Evolutionary conservation across 2,329 filamentous ascomycete genomes (phyloP), one percentile per base, ranked within the genome.

Genomic region (Paraphaeosphaeria minitans): DNA sequence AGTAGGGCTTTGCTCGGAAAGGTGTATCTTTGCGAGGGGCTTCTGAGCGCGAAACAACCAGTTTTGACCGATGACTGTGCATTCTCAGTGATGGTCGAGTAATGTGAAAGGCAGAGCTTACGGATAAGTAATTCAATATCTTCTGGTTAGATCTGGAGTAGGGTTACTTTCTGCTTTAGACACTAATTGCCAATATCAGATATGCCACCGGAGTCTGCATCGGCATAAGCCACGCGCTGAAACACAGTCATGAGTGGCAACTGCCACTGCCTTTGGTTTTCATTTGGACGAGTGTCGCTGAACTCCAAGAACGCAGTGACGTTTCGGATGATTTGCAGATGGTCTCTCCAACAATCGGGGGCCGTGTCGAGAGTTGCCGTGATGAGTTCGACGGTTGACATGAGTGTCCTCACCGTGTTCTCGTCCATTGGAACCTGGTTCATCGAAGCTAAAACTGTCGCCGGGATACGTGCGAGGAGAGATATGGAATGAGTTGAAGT

Each of bases 21-120:
- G 73, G 56, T 83, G 79, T 58, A 85, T 84, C 55, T 77, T 78
- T 33, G 80, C 76, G 22, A 85, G 72, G 35, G 75, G 76, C 57
- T 75, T 78, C 63, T 85, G 83, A n/a, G 83, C 79, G 65, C 80
- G 80, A 45, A 78, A 75, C 1, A 84, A 75, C 83, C 83, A 85
- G 46, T 80, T 79, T 27, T 78, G 73, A 19, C 82, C 83, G 21
- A 84, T 73, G 3, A 82, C 83, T 81, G 63, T 39, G 33, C n/a
- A 47, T 1, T 21, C 27, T 61, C 42, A 52, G 56, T 55, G 21
- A 24, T 9, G 52, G 0, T 53, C 22, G 31, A 21, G 43, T n/a
- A 3, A 31, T 35, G 31, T 21, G n/a, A 7, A 8, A 21, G 21
- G 6, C 13, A 4, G 1, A 66, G 21, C 75, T 64, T 68, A 82